Evolutionary conservation across 83 land plant genomes (phyloP).

Genomic region (Picea abies): DNA sequence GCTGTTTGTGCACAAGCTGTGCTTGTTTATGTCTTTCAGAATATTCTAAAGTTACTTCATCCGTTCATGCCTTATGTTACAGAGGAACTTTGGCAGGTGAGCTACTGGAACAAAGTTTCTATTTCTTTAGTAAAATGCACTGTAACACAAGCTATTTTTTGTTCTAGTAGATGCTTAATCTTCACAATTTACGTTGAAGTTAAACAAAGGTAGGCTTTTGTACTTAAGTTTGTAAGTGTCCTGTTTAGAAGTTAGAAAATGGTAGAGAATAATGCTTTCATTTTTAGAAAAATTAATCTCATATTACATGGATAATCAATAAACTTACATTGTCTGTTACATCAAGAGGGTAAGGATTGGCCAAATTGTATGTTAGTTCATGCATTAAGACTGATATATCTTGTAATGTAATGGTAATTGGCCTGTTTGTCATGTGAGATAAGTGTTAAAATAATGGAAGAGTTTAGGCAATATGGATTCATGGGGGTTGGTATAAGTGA

Average conservation of each 20-base stretch:
- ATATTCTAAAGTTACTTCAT: conserved; percentile 81
- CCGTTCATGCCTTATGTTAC: conserved; percentile 99
- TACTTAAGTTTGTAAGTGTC: not conserved
- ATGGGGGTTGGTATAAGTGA: too few species aligned
- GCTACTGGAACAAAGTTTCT: not conserved
- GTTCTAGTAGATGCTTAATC: not conserved
- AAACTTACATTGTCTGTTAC: too few species aligned
- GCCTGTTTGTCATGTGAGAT: too few species aligned
- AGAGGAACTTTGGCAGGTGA: conserved; percentile 98
- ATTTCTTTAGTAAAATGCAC: not conserved
- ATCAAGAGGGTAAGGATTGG: too few species aligned
- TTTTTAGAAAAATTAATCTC: too few species aligned
- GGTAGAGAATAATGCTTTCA: too few species aligned
- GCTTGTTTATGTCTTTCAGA: conserved; percentile 84
- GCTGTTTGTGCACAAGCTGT: conserved; percentile 63
- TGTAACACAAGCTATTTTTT: not conserved
- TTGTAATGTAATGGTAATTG: too few species aligned
- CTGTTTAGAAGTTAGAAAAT: not conserved
- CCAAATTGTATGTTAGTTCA: too few species aligned
- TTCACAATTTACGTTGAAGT: not conserved
- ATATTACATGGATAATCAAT: too few species aligned
- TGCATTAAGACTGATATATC: too few species aligned
- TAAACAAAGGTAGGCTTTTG: not conserved
- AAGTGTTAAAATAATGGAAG: too few species aligned
- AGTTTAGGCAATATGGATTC: too few species aligned